These are phyloP conservation scores for Hymenoscyphus albidus DNA, from an alignment of 2,329 filamentous ascomycete species.

Conservation along the genomic window DNA sequence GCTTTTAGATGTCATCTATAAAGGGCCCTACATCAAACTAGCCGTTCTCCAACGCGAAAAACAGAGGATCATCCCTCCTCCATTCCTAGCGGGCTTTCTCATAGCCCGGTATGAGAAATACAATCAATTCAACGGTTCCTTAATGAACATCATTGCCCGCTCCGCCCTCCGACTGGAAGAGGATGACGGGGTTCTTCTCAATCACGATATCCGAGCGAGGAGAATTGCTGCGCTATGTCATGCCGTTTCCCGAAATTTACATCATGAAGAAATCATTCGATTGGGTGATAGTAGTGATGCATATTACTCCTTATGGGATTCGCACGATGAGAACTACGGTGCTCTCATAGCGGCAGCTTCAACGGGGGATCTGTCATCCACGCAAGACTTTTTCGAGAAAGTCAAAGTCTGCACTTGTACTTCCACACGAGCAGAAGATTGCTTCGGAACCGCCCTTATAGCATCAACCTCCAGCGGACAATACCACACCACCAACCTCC, in stretches of 20 bases:
- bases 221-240: background rate
- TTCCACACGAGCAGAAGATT: background rate
- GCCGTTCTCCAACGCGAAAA: background rate
- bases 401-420: background rate
- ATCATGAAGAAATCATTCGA: background rate
- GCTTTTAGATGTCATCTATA: background rate
- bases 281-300: background rate
- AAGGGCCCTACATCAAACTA: background rate
- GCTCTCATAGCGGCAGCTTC: background rate
- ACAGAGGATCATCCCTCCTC: background rate
- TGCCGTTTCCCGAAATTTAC: background rate
- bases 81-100: background rate
- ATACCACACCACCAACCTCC: background rate
- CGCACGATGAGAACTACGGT: background rate
- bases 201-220: background rate
- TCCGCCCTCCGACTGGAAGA: background rate
- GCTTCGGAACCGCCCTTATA: background rate
- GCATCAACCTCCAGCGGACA: background rate
- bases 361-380: background rate
- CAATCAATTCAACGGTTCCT: background rate
- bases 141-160: slow-evolving; percentile 1
- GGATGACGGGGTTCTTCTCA: slow-evolving; percentile 3
- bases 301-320: background rate
- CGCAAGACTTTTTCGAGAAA: background rate
- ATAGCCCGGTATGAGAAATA: slow-evolving; percentile 1